Conservation (phyloP, 2,329 filamentous ascomycete genomes). For the Zasmidium angulare region DNA sequence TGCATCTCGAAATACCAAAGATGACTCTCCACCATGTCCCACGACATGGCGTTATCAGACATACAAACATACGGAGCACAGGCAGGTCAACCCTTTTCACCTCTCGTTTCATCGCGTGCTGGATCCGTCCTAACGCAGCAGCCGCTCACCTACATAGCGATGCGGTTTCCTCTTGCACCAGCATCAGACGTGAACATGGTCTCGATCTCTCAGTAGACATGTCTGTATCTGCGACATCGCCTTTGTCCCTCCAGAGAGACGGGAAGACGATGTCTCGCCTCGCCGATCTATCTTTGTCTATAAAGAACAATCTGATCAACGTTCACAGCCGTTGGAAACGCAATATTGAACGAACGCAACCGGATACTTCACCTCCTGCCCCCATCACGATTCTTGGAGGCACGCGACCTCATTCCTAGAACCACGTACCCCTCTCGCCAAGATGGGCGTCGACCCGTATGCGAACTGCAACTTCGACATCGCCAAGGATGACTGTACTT, state of each 20-base stretch:
- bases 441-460: not conserved
- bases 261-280: not conserved
- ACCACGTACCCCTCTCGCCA: not conserved
- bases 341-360: not conserved
- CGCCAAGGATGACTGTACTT: conserved; percentile 22
- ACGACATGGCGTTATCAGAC: not conserved
- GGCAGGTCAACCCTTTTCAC: not conserved
- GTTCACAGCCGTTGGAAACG: not conserved
- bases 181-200: not conserved
- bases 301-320: not conserved
- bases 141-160: not conserved
- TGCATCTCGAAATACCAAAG: too few relatives aligned
- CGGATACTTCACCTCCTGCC: not conserved
- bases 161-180: not conserved
- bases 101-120: not conserved
- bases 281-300: not conserved
- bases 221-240: not conserved
- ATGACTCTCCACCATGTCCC: too few relatives aligned
- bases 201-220: not conserved
- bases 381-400: not conserved
- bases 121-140: not conserved
- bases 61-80: not conserved
- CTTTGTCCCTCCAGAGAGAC: not conserved
- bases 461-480: conserved; percentile 22
- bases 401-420: not conserved